Evolutionary conservation across 805 yeast genomes (phyloP), one percentile per base, ranked within the genome.

Genomic region (Kluyveromyces lactis): DNA sequence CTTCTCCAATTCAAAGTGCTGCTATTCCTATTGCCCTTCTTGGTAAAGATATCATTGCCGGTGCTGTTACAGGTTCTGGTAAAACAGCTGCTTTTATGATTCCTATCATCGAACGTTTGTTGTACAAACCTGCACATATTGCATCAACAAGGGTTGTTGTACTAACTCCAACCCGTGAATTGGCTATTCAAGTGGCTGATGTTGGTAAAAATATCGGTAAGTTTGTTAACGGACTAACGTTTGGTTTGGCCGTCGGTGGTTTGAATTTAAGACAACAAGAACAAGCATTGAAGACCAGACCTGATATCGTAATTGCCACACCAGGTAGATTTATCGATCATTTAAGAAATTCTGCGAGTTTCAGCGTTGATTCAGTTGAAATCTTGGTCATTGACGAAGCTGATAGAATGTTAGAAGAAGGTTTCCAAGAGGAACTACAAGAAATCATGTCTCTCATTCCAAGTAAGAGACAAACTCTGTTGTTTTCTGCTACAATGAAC

Each of bases 61-160:
- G 97, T 69, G 99, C 99, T 26, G 95, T 86, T 18, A 92, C 99
- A 4, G 99, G 99, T 68, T 90, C 97, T 16, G 99, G 99, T 74
- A 92, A 92, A 62, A 92, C 99, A 18, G 98, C 97, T 2, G 99
- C 99, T 1, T 92, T 86, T 59, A 80, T 92, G 81, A 83, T 92
- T 40, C 98, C 98, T 11, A 86, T 89, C 33, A 77, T 92, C 44
- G 98, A 92, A 65, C 79, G 99, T 64, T 69, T 92, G 26, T 65
- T 92, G 23, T 90, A 81, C 64, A 85, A 92, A 52, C 96, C 97
- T 10, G 72, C 85, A 39, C 84, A 84, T 53, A 66, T 84, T 4
- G 81, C 96, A 1, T 75, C 94, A 1, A 89, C 97, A 2, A 75
- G 97, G 58, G 98, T 92, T 15, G 73, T 92, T 31, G 85, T 92